Conservation (phyloP, 164 flowering plant species). For the Sedum album region DNA sequence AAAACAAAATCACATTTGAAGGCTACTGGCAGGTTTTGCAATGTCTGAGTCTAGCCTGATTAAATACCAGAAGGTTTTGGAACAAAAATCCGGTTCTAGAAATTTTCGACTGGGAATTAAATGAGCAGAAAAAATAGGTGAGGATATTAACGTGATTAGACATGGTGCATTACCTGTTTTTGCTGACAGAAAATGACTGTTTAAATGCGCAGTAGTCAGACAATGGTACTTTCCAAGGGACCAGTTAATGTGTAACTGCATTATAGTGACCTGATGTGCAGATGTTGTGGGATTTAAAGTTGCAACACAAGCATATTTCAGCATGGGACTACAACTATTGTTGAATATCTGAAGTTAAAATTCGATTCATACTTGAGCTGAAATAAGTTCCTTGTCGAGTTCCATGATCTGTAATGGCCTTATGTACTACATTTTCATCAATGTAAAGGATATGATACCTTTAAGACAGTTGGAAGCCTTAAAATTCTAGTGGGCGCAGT, state of each 20-base stretch:
- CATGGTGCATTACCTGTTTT: not conserved
- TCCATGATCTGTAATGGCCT: not conserved
- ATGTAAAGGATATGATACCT: not conserved
- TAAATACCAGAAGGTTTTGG: too few relatives aligned
- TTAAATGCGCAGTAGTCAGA: not conserved
- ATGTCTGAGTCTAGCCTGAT: too few relatives aligned
- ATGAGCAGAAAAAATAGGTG: not conserved
- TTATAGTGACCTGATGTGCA: not conserved
- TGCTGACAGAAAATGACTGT: not conserved
- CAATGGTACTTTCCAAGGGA: not conserved
- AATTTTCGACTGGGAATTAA: not conserved
- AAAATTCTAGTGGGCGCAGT: not conserved
- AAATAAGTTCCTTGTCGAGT: not conserved
- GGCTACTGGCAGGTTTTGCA: too few relatives aligned
- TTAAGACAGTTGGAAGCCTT: slow-evolving; percentile 4
- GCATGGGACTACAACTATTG: slow-evolving; percentile 31
- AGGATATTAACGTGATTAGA: too few relatives aligned
- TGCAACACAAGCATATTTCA: slow-evolving; percentile 30
- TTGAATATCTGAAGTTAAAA: slow-evolving; percentile 11
- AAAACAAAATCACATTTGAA: too few relatives aligned
- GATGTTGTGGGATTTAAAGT: slow-evolving; percentile 32
- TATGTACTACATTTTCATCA: not conserved
- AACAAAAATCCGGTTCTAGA: not conserved
- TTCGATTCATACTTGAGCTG: not conserved
- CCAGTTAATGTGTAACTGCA: not conserved